Evolutionary conservation across 306 rosid genomes (phyloP).

Genomic region (Erythrophleum fordii): DNA sequence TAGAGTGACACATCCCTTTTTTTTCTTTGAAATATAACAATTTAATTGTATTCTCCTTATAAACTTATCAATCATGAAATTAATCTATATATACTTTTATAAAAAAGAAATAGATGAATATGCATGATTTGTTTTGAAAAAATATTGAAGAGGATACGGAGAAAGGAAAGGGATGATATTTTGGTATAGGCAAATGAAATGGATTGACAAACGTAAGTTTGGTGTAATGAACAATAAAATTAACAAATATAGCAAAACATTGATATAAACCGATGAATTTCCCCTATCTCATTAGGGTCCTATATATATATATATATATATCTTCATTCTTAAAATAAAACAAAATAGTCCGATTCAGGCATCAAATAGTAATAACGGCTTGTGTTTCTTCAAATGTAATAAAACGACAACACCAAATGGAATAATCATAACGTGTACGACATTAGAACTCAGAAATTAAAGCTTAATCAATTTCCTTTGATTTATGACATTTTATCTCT

Average conservation of each 20-base stretch:
- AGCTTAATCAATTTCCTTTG: background rate
- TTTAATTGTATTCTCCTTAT: background rate
- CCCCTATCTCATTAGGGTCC: conserved; percentile 28
- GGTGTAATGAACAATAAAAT: background rate
- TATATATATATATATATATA: conserved; percentile 28
- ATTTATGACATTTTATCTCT: background rate
- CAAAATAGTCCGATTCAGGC: conserved; percentile 30
- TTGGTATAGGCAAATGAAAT: conserved; percentile 20
- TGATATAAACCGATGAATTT: conserved; percentile 18
- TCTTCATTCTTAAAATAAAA: conserved; percentile 36
- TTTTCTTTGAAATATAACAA: no score
- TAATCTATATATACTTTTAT: no score
- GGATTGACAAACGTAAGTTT: background rate
- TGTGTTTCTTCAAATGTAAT: conserved; percentile 37
- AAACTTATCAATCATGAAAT: background rate
- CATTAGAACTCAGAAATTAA: conserved; percentile 9
- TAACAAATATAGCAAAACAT: conserved; percentile 18
- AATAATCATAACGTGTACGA: conserved; percentile 30
- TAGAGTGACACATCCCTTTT: no score
- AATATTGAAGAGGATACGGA: no score
- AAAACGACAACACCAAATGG: conserved; percentile 39
- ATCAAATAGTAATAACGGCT: conserved; percentile 35
- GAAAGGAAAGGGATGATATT: no score
- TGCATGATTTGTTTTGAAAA: no score
- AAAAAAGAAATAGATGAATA: no score